A percentile compares a stretch with the other conserved stretches of the same genome.
Conservation (phyloP, 2,329 filamentous ascomycete species). For the Cladophialophora psammophila region DNA sequence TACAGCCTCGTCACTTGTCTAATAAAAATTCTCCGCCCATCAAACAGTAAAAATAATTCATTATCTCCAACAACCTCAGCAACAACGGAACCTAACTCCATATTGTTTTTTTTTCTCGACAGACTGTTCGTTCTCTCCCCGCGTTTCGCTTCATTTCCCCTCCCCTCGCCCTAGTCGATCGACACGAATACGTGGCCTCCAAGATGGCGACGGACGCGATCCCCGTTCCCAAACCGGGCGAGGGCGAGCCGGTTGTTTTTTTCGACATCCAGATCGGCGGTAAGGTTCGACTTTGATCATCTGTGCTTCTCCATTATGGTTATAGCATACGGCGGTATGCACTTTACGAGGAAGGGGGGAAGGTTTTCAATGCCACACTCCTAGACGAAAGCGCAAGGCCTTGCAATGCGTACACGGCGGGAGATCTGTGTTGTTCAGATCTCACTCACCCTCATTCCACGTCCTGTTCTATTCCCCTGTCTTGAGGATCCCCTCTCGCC, state of each 20-base stretch:
- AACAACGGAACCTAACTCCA: background rate
- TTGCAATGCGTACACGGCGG: no score
- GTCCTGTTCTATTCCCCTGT: no score
- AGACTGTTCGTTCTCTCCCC: background rate
- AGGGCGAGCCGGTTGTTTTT: constrained; percentile 55
- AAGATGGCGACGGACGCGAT: constrained; percentile 32
- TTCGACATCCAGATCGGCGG: constrained; percentile 58
- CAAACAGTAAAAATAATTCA: no score
- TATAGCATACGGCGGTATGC: no score
- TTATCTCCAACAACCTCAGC: no score
- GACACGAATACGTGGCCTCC: background rate
- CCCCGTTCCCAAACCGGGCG: constrained; percentile 39
- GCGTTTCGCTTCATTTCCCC: background rate
- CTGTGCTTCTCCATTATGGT: no score
- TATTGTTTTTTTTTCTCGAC: constrained; percentile 1
- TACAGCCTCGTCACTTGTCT: constrained; percentile 9
- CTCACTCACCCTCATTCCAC: no score
- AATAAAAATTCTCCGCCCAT: no score
- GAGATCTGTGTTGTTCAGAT: no score
- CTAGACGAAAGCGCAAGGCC: no score
- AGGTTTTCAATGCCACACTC: background rate
- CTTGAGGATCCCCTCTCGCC: no score
- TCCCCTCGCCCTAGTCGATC: background rate
- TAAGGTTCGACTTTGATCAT: constrained; percentile 37
- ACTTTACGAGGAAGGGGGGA: background rate